phyloP scores from a whole-genome alignment of 225 moss, liverwort and hornwort species.

The Marchantia paleacea region DNA sequence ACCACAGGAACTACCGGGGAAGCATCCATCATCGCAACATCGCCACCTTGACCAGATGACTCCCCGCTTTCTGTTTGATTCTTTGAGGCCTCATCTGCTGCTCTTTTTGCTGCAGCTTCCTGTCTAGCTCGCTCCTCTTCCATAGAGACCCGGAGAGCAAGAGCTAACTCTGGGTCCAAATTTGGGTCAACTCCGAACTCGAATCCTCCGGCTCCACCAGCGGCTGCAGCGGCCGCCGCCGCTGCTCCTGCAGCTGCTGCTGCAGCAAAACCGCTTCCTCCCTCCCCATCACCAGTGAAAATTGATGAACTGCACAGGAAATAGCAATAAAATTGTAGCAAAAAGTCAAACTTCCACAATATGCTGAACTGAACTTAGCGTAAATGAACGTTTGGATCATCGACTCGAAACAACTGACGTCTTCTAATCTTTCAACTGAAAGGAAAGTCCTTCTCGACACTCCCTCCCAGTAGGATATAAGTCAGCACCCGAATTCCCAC shows the following conservation, averaged over 20 bases:
- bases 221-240: slow-evolving; percentile 88
- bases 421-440: neutral
- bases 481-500: neutral
- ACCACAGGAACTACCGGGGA: slow-evolving; percentile 36
- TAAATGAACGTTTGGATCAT: neutral
- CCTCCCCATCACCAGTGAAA: slow-evolving; percentile 97
- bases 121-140: slow-evolving; percentile 97
- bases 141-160: slow-evolving; percentile 95
- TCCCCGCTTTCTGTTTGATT: slow-evolving; percentile 65
- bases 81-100: slow-evolving; percentile 77
- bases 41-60: slow-evolving; percentile 47
- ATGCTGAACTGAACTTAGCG: neutral
- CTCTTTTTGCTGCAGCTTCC: slow-evolving; percentile 95
- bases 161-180: slow-evolving; percentile 90
- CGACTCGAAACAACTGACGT: neutral
- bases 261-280: slow-evolving; percentile 96
- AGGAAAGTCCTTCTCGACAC: neutral
- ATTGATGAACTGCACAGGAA: slow-evolving; percentile 63
- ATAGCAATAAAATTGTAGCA: too few relatives aligned
- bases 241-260: slow-evolving; percentile 96
- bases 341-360: too few relatives aligned
- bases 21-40: slow-evolving; percentile 87
- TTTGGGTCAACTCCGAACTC: slow-evolving; percentile 99
- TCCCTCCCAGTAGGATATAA: neutral
- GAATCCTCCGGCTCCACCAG: slow-evolving; percentile 81